Conservation (phyloP, 2,329 filamentous ascomycete genomes). For the Neonectria faginata region DNA sequence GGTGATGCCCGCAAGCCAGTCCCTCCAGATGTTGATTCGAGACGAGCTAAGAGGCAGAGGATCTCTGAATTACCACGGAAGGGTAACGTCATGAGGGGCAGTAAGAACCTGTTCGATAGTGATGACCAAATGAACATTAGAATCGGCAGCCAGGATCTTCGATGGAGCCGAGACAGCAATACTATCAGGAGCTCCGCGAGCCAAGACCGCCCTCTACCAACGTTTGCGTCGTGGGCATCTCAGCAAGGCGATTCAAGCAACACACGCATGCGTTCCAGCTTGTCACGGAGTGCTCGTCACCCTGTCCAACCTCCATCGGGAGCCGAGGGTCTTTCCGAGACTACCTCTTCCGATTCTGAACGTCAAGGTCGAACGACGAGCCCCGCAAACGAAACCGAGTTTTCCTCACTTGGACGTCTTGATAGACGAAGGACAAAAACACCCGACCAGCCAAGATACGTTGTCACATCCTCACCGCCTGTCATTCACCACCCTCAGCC, state of each 20-base stretch:
- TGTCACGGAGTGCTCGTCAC: not conserved
- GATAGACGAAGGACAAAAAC: not conserved
- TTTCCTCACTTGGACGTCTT: not conserved
- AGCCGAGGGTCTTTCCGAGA: no score
- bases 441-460: constrained; percentile 28
- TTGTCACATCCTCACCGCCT: constrained; percentile 31
- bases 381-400: not conserved
- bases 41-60: not conserved
- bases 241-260: not conserved
- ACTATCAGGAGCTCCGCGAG: constrained; percentile 41
- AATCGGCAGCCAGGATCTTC: constrained; percentile 46
- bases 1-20: constrained; percentile 11
- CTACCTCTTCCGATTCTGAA: not conserved
- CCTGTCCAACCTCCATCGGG: not conserved
- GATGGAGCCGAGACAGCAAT: constrained; percentile 46
- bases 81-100: no score
- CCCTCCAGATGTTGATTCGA: not conserved
- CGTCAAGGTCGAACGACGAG: not conserved
- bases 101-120: not conserved
- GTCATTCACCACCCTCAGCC: constrained; percentile 47
- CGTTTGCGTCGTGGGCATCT: constrained; percentile 9
- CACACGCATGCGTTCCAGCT: constrained; percentile 5
- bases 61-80: not conserved
- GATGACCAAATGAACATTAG: constrained; percentile 39
- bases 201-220: constrained; percentile 6